Evolutionary conservation across 2,329 filamentous ascomycete species (phyloP).

Genomic region (Paracamarosporium sp.): DNA sequence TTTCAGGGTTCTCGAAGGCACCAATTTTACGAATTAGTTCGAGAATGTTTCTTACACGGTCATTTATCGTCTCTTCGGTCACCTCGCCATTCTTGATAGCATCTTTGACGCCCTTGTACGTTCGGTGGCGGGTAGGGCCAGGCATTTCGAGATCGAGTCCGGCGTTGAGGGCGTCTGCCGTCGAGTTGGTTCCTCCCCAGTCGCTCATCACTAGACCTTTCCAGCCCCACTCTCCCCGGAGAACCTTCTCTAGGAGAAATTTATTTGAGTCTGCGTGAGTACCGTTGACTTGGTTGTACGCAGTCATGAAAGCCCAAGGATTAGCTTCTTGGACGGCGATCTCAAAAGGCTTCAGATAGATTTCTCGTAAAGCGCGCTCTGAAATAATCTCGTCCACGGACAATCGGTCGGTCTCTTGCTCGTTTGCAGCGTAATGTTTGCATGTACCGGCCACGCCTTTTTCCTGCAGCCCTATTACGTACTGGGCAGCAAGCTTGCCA

Average conservation of each 20-base stretch:
- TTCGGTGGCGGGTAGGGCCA: slow-evolving; percentile 69
- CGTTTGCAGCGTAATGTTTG: slow-evolving; percentile 75
- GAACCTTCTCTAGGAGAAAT: slow-evolving; percentile 69
- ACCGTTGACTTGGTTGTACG: slow-evolving; percentile 78
- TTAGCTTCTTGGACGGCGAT: slow-evolving; percentile 74
- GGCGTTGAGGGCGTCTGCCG: slow-evolving; percentile 42
- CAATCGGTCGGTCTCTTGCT: slow-evolving; percentile 75
- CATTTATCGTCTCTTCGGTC: slow-evolving; percentile 42
- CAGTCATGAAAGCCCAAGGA: slow-evolving; percentile 73
- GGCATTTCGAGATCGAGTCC: slow-evolving; percentile 49
- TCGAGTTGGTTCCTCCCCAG: slow-evolving; percentile 58
- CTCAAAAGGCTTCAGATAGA: slow-evolving; percentile 67
- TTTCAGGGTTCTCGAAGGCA: slow-evolving; percentile 65
- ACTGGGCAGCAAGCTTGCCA: slow-evolving; percentile 70
- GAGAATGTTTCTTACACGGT: slow-evolving; percentile 45
- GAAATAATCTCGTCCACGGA: slow-evolving; percentile 56
- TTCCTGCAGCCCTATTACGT: slow-evolving; percentile 67
- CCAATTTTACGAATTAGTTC: slow-evolving; percentile 73
- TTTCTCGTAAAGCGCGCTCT: slow-evolving; percentile 65
- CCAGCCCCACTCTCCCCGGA: slow-evolving; percentile 76
- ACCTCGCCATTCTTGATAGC: slow-evolving; percentile 57
- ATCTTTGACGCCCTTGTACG: slow-evolving; percentile 65
- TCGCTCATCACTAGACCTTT: slow-evolving; percentile 72
- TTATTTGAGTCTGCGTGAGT: slow-evolving; percentile 70
- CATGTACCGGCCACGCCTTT: slow-evolving; percentile 73